phyloP scores from a whole-genome alignment of 2,329 filamentous ascomycete genomes.

The Mariannaea elegans region DNA sequence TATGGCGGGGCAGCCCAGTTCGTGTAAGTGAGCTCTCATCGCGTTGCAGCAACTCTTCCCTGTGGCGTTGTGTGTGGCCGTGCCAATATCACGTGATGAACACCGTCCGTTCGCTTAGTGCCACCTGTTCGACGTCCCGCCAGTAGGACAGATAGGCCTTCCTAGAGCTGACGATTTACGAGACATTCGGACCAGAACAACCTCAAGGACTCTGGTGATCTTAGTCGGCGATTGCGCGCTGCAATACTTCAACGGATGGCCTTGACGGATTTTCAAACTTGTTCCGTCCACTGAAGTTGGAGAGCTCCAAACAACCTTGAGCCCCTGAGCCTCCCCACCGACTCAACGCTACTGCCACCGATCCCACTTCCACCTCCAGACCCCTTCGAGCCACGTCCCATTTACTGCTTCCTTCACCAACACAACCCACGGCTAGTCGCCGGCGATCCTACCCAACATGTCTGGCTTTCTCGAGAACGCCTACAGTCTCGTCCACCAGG shows the following conservation, averaged over 20 bases:
- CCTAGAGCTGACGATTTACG: constrained; percentile 44
- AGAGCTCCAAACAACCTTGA: constrained; percentile 30
- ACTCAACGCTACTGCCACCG: constrained; percentile 37
- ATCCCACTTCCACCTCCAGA: constrained; percentile 35
- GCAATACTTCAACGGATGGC: constrained; percentile 42
- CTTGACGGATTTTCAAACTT: constrained; percentile 38
- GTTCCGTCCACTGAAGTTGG: constrained; percentile 34
- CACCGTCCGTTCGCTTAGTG: constrained; percentile 45
- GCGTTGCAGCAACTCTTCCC: background rate
- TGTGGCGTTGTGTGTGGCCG: constrained; percentile 20
- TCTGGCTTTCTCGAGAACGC: constrained; percentile 92
- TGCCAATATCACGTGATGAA: constrained; percentile 45
- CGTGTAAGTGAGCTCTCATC: constrained; percentile 22
- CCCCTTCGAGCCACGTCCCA: constrained; percentile 42
- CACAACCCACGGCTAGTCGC: constrained; percentile 32
- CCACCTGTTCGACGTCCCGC: constrained; percentile 50
- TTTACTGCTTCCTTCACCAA: constrained; percentile 36
- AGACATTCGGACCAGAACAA: constrained; percentile 42
- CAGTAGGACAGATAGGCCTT: constrained; percentile 52
- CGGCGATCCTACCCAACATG: constrained; percentile 68
- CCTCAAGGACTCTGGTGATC: constrained; percentile 41
- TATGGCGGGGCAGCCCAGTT: constrained; percentile 33
- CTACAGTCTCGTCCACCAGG: constrained; percentile 97
- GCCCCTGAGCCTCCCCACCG: constrained; percentile 48
- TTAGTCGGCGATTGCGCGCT: constrained; percentile 42